These are phyloP conservation scores for Carex kokanica DNA, from an alignment of 176 grass and related monocot species.

Conservation along the genomic window DNA sequence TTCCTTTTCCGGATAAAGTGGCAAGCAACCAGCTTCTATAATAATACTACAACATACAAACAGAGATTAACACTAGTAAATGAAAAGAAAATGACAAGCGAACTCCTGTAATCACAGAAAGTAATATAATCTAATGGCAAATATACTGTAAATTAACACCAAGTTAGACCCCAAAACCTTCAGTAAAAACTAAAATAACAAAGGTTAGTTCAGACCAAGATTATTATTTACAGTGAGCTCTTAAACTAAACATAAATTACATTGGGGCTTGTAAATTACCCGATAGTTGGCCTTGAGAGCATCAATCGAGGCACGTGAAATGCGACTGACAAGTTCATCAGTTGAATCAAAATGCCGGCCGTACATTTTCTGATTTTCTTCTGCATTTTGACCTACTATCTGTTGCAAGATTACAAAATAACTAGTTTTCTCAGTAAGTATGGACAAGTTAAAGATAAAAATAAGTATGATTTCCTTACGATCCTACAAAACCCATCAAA, in stretches of 20 bases:
- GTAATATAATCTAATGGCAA: neutral
- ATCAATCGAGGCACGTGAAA: slow-evolving; percentile 69
- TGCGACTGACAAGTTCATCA: slow-evolving; percentile 70
- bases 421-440: slow-evolving; percentile 16
- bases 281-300: slow-evolving; percentile 44
- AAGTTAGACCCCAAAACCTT: neutral
- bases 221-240: neutral
- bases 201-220: neutral
- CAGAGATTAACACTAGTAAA: neutral
- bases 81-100: neutral
- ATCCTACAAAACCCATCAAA: neutral
- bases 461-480: neutral
- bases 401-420: slow-evolving; percentile 19
- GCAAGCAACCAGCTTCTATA: neutral
- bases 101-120: neutral
- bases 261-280: slow-evolving; percentile 33
- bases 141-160: neutral
- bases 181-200: neutral
- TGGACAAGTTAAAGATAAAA: neutral
- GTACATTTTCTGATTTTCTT: slow-evolving; percentile 53
- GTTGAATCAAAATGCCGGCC: slow-evolving; percentile 54
- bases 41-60: neutral
- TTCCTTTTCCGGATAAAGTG: neutral
- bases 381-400: slow-evolving; percentile 20
- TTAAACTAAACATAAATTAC: neutral